A percentile compares a stretch with the other conserved stretches of the same genome.
Conservation (phyloP, 2,329 filamentous ascomycete species). For the Plectosphaerella sp. region DNA sequence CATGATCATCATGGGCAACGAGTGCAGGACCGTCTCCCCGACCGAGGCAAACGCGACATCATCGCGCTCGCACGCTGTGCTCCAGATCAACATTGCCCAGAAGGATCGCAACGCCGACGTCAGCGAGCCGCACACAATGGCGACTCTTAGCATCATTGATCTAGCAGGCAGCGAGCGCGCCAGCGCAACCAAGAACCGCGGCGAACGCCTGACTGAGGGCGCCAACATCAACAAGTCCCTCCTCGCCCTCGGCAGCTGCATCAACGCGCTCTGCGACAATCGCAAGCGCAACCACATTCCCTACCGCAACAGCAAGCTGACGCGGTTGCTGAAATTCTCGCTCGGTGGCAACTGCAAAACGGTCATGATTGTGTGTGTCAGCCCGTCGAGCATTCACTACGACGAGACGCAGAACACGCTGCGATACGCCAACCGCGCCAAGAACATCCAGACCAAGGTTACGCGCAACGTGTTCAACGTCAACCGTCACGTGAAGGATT, state of each 20-base stretch:
- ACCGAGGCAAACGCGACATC: constrained; percentile 97
- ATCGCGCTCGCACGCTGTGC: constrained; percentile 91
- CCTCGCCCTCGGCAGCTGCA: constrained; percentile 90
- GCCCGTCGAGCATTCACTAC: constrained; percentile 92
- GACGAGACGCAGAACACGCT: constrained; percentile 98
- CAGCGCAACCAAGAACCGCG: constrained; percentile 93
- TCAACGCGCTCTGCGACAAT: constrained; percentile 94
- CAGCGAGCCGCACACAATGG: constrained; percentile 96
- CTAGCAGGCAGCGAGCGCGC: constrained; percentile 93
- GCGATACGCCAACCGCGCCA: constrained; percentile 93
- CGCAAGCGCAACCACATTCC: constrained; percentile 91
- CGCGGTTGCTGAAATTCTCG: constrained; percentile 91
- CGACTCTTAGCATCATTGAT: constrained; percentile 96
- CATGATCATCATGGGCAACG: constrained; percentile 94
- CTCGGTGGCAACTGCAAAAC: constrained; percentile 97
- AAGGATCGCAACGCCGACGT: constrained; percentile 91
- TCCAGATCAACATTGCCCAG: constrained; percentile 94
- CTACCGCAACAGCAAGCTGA: constrained; percentile 97
- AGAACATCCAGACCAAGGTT: constrained; percentile 99
- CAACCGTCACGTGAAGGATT: constrained; percentile 98
- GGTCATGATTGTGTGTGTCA: constrained; percentile 99
- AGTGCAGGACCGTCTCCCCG: constrained; percentile 90
- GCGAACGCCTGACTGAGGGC: constrained; percentile 84
- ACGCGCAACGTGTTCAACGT: constrained; percentile 99
- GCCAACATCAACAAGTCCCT: constrained; percentile 99